Conservation (phyloP, 495 filamentous ascomycete genomes). For the Chaetomium tenue region DNA sequence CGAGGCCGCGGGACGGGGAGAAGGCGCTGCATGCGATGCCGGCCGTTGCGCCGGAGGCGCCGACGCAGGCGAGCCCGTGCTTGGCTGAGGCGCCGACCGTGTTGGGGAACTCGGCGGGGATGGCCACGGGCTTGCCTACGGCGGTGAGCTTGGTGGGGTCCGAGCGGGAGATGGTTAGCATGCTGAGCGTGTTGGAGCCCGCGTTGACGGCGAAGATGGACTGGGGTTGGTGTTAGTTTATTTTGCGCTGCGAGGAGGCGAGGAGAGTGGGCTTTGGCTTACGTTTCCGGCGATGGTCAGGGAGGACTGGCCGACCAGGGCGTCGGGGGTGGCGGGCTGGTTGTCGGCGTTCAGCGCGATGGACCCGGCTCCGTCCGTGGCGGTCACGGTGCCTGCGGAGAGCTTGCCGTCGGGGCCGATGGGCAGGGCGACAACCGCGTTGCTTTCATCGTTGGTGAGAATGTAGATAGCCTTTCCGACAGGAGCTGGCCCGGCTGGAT, state of each 20-base stretch:
- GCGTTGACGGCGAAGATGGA: slow-evolving; percentile 58
- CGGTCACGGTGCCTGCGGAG: slow-evolving; percentile 35
- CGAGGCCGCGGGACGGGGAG: slow-evolving; percentile 38
- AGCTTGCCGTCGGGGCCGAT: slow-evolving; percentile 48
- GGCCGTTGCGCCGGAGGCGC: slow-evolving; percentile 50
- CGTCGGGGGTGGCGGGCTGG: slow-evolving; percentile 49
- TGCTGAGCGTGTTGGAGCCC: slow-evolving; percentile 57
- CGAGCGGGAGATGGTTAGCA: slow-evolving; percentile 49
- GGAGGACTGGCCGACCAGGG: slow-evolving; percentile 51
- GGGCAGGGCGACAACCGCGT: slow-evolving; percentile 49
- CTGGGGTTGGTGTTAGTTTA: slow-evolving; percentile 24
- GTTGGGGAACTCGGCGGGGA: slow-evolving; percentile 57
- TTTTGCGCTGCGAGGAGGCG: too few species aligned
- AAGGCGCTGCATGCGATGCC: slow-evolving; percentile 55
- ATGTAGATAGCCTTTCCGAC: slow-evolving; percentile 49
- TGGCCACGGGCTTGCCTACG: slow-evolving; percentile 31
- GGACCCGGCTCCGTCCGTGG: slow-evolving; percentile 43
- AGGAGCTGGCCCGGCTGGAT: neutral
- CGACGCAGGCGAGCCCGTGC: slow-evolving; percentile 54
- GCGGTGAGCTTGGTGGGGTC: slow-evolving; percentile 44
- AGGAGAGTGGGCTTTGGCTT: slow-evolving; percentile 18
- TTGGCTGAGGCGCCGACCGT: slow-evolving; percentile 53
- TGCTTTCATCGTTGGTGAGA: slow-evolving; percentile 48
- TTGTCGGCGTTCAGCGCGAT: slow-evolving; percentile 34
- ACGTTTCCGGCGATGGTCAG: slow-evolving; percentile 51